These are phyloP conservation scores for Citrus maxima DNA, from an alignment of 345 rosid species.

Conservation along the genomic window DNA sequence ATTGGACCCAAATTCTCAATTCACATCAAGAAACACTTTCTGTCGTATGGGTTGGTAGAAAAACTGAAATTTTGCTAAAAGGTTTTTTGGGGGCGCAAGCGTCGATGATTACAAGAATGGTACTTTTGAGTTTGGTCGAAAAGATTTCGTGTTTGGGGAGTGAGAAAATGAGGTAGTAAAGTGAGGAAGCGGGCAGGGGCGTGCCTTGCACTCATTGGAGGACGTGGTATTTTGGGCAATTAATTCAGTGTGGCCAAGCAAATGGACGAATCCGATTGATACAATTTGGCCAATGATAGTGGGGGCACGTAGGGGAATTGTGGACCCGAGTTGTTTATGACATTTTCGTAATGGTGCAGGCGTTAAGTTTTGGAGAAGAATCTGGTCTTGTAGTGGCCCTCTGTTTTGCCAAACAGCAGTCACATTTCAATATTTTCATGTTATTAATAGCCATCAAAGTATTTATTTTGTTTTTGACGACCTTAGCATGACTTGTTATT, in stretches of 20 bases:
- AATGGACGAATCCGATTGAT: background rate
- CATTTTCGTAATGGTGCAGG: background rate
- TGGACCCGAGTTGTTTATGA: background rate
- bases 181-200: background rate
- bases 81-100: background rate
- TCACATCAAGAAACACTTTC: background rate
- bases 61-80: background rate
- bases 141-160: background rate
- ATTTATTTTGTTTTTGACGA: no score
- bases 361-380: background rate
- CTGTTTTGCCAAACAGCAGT: background rate
- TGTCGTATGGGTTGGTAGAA: background rate
- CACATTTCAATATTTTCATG: no score
- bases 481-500: no score
- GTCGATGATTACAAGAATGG: background rate
- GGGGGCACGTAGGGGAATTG: background rate
- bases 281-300: background rate
- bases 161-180: background rate
- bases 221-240: slow-evolving; percentile 9
- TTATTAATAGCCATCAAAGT: background rate
- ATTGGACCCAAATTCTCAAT: background rate
- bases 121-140: background rate
- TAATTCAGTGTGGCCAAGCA: background rate
- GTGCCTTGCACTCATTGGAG: slow-evolving; percentile 13
- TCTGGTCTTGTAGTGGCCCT: background rate